Conservation (phyloP, 169 alveolate genomes). For the Cryptosporidium felis region DNA sequence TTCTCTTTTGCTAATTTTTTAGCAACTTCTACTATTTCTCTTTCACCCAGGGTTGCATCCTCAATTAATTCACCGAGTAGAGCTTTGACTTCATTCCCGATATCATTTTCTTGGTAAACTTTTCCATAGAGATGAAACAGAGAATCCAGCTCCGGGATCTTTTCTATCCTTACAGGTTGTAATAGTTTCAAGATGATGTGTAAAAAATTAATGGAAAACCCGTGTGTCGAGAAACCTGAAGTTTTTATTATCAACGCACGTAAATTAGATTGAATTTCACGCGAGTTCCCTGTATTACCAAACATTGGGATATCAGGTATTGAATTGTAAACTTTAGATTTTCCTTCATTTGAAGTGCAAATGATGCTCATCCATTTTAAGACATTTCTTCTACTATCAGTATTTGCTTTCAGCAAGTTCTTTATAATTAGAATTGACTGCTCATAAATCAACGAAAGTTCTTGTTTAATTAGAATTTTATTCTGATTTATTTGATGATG, state of each 20-base stretch:
- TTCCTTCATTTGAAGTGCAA: slow-evolving; percentile 74
- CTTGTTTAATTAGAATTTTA: slow-evolving; percentile 69
- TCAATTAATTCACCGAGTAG: slow-evolving; percentile 50
- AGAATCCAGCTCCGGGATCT: slow-evolving; percentile 56
- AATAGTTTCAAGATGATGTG: slow-evolving; percentile 60
- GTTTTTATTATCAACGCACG: slow-evolving; percentile 45
- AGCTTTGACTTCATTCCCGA: slow-evolving; percentile 10
- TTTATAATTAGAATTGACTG: slow-evolving; percentile 72
- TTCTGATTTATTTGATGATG: slow-evolving; percentile 55
- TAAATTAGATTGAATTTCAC: slow-evolving; percentile 9
- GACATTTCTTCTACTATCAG: slow-evolving; percentile 72
- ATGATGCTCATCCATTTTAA: slow-evolving; percentile 74
- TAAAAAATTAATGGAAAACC: slow-evolving; percentile 72
- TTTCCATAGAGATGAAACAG: slow-evolving; percentile 8
- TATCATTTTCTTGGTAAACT: not conserved
- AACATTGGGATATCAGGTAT: slow-evolving; percentile 46
- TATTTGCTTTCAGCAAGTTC: slow-evolving; percentile 73
- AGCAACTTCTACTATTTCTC: slow-evolving; percentile 12
- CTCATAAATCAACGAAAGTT: slow-evolving; percentile 75
- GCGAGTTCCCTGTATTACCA: slow-evolving; percentile 25
- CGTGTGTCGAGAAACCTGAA: slow-evolving; percentile 63
- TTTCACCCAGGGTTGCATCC: slow-evolving; percentile 67
- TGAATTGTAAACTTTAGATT: slow-evolving; percentile 71
- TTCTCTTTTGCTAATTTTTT: not conserved
- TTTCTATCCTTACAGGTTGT: slow-evolving; percentile 73